These are phyloP conservation scores for Claviceps africana DNA, from an alignment of 2,329 filamentous ascomycete species.

Conservation along the genomic window DNA sequence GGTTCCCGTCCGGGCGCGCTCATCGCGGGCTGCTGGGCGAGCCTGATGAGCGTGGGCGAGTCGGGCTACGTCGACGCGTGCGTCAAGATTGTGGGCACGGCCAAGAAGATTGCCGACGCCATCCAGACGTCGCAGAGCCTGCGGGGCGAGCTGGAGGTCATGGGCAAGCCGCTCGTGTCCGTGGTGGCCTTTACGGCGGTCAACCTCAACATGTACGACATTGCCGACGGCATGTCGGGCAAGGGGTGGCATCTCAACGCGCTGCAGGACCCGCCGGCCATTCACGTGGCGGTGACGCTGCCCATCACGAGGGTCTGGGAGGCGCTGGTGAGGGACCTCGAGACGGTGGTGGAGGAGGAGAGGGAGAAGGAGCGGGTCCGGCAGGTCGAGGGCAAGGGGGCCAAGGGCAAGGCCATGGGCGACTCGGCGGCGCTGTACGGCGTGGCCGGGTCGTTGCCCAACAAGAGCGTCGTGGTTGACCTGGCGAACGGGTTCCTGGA, in stretches of 20 bases:
- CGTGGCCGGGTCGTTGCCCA: slow-evolving; percentile 84
- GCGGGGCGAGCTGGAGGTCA: slow-evolving; percentile 57
- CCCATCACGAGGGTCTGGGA: slow-evolving; percentile 75
- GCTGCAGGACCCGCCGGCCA: slow-evolving; percentile 77
- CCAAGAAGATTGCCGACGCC: slow-evolving; percentile 67
- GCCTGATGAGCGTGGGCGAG: slow-evolving; percentile 77
- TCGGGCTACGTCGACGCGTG: slow-evolving; percentile 78
- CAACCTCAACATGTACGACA: slow-evolving; percentile 83
- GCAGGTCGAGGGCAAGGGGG: slow-evolving; percentile 52
- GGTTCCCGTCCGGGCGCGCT: slow-evolving; percentile 85
- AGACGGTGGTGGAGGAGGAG: slow-evolving; percentile 54
- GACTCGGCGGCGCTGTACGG: slow-evolving; percentile 86
- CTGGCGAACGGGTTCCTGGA: slow-evolving; percentile 85
- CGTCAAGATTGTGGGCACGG: slow-evolving; percentile 71
- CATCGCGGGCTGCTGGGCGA: slow-evolving; percentile 93
- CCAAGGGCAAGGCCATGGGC: slow-evolving; percentile 53
- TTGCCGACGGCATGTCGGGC: slow-evolving; percentile 73
- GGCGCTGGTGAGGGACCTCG: slow-evolving; percentile 58
- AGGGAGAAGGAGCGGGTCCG: slow-evolving; percentile 67
- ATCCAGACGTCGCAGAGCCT: slow-evolving; percentile 58
- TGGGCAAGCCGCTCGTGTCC: slow-evolving; percentile 76
- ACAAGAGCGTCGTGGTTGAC: slow-evolving; percentile 88
- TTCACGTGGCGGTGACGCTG: slow-evolving; percentile 86
- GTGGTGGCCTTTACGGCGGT: slow-evolving; percentile 80
- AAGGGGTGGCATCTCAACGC: slow-evolving; percentile 95